A percentile compares a stretch with the other conserved stretches of the same genome.
phyloP scores from a whole-genome alignment of 2,329 filamentous ascomycete genomes.

The Xylariaceae sp. region DNA sequence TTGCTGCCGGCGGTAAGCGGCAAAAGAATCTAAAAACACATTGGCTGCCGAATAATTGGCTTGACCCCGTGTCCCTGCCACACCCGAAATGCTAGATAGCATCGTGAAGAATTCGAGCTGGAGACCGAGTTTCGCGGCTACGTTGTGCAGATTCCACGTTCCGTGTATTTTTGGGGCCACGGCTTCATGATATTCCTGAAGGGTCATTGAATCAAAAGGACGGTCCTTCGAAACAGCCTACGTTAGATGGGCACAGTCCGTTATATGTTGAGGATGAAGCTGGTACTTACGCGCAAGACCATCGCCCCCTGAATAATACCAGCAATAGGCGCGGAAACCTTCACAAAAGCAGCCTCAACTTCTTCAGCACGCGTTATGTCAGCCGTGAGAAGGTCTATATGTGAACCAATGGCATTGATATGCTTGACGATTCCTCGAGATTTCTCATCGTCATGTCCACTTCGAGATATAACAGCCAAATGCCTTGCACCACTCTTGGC shows the following conservation, averaged over 20 bases:
- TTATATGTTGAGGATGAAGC: slow-evolving; percentile 28
- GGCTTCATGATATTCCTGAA: slow-evolving; percentile 39
- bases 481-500: slow-evolving; percentile 42
- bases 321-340: slow-evolving; percentile 12
- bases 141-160: slow-evolving; percentile 47
- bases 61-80: slow-evolving; percentile 45
- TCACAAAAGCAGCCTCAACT: slow-evolving; percentile 19
- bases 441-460: slow-evolving; percentile 38
- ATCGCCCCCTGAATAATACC: slow-evolving; percentile 39
- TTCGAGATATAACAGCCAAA: slow-evolving; percentile 39
- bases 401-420: slow-evolving; percentile 27
- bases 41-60: slow-evolving; percentile 51
- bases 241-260: neutral
- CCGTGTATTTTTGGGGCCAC: slow-evolving; percentile 45
- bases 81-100: slow-evolving; percentile 43
- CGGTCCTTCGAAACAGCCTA: slow-evolving; percentile 21
- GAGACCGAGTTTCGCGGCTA: slow-evolving; percentile 16
- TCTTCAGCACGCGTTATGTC: slow-evolving; percentile 29
- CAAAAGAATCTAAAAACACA: slow-evolving; percentile 48
- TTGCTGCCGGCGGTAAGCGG: slow-evolving; percentile 40
- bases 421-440: slow-evolving; percentile 35
- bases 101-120: slow-evolving; percentile 47
- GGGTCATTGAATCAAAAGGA: slow-evolving; percentile 40
- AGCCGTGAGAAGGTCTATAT: slow-evolving; percentile 21
- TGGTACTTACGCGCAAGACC: slow-evolving; percentile 21